Percentiles rank a stretch among this genome's conserved stretches.
These are phyloP conservation scores for Penicillium coprophilum DNA, from an alignment of 495 filamentous ascomycete species.

Conservation along the genomic window DNA sequence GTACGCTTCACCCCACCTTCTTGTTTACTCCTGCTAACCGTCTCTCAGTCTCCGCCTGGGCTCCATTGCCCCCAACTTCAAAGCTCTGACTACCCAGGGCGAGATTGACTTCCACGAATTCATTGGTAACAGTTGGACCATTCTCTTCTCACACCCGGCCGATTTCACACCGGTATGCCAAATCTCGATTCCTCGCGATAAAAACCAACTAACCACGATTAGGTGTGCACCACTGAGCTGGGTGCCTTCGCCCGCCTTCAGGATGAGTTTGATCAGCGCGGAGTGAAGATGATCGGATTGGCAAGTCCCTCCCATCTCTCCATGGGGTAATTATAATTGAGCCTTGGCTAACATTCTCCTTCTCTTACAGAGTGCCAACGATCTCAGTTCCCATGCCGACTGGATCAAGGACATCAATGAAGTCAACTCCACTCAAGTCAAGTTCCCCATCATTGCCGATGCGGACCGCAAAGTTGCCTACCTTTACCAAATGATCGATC, in stretches of 20 bases:
- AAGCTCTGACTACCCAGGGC: conserved; percentile 87
- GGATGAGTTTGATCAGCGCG: conserved; percentile 92
- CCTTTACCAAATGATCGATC: conserved; percentile 67
- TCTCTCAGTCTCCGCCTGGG: conserved; percentile 78
- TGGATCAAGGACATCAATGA: conserved; percentile 71
- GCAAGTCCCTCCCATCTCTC: conserved; percentile 65
- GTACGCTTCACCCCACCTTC: no score
- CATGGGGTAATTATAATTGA: no score
- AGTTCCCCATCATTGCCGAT: conserved; percentile 71
- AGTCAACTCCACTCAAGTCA: conserved; percentile 51
- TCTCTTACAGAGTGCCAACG: conserved; percentile 52
- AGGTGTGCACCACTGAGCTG: conserved; percentile 98
- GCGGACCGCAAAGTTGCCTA: conserved; percentile 63
- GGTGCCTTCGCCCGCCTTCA: conserved; percentile 96
- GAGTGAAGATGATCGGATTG: conserved; percentile 93
- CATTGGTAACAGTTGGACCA: conserved; percentile 89
- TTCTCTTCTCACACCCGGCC: conserved; percentile 93
- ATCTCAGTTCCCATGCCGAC: conserved; percentile 54
- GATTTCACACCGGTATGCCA: conserved; percentile 75
- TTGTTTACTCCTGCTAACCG: no score
- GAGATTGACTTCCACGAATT: conserved; percentile 97
- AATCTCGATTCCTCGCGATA: no score
- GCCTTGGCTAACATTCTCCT: conserved; percentile 38
- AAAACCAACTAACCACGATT: no score
- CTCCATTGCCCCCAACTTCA: conserved; percentile 86